Evolutionary conservation across 2,329 filamentous ascomycete species (phyloP), one percentile per base, ranked within the genome.

Genomic region (Colletotrichum liaoningense): DNA sequence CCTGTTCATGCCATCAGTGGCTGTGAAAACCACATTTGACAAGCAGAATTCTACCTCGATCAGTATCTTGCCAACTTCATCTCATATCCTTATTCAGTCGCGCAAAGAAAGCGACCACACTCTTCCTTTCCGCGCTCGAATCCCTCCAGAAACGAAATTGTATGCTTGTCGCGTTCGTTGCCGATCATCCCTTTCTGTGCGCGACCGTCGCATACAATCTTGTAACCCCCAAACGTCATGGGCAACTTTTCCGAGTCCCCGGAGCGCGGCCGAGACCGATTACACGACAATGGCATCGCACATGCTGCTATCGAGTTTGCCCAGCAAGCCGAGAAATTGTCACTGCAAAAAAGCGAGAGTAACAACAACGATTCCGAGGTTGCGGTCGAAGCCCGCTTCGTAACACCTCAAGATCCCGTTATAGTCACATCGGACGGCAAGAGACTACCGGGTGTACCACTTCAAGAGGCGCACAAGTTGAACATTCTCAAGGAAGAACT

Each of bases 361-460:
- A 76, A 73, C 54, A 80, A 78, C 49, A 76, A 73, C 54, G 80
- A 77, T 71, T 78, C 62, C 71, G 83, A 63, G 5, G 86, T 90
- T 16, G 92, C 92, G 1, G 84, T 92, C 62, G 86, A 92, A 78
- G 92, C 93, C 35, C 87, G 83, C n/a, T 91, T 88, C 74, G 83
- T 92, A 38, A 95, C 93, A 0, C 88, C 92, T 0, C 90, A 92
- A 62, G 93, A 95, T 79, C 90, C 93, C 0, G 90, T 95, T 19
- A 89, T 95, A 58, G 84, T 92, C 66, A 94, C 93, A 1, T 87
- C 88, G 16, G 89, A 93, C 79, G 93, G 93, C 35, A 87, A 88
- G 59, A 86, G 93, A 52, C 81, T 95, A 6, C 93, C 93, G 0
- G 88, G 89, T 1, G 91, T 95, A 1, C 93, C 93, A 1, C 79